A percentile compares a stretch with the other conserved stretches of the same genome.
Conservation (phyloP, 139 green algal species). For the Closterium sp. region DNA sequence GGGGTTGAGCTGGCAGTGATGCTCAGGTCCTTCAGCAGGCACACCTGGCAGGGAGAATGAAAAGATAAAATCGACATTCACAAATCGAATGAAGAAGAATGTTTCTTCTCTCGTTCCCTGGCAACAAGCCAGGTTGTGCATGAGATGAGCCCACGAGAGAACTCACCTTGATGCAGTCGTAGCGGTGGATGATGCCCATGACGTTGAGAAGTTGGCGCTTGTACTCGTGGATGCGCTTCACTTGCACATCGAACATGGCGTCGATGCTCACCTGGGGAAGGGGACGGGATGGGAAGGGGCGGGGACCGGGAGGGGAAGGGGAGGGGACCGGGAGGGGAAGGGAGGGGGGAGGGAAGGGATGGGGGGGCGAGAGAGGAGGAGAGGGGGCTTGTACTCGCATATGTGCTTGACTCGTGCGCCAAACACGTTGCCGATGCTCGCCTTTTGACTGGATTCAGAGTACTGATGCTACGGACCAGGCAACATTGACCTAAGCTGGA, state of each 20-base stretch:
- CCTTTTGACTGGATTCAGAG: neutral
- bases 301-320: too few relatives aligned
- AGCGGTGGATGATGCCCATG: slow-evolving; percentile 79
- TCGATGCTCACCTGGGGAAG: slow-evolving; percentile 33
- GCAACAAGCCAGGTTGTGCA: too few relatives aligned
- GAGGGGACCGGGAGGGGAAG: too few relatives aligned
- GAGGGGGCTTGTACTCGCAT: slow-evolving; percentile 92
- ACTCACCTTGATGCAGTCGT: slow-evolving; percentile 73
- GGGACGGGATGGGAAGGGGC: too few relatives aligned
- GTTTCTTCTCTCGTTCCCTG: too few relatives aligned
- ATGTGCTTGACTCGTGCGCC: slow-evolving; percentile 95
- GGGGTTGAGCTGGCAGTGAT: neutral
- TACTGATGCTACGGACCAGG: neutral
- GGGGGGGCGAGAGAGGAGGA: slow-evolving; percentile 53
- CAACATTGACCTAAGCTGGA: too few relatives aligned
- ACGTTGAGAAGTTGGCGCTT: slow-evolving; percentile 90
- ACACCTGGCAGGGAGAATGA: too few relatives aligned
- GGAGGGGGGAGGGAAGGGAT: too few relatives aligned
- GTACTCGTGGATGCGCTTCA: slow-evolving; percentile 95
- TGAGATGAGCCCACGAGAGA: too few relatives aligned
- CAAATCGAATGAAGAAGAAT: too few relatives aligned
- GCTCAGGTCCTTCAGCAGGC: neutral
- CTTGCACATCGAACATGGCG: slow-evolving; percentile 88
- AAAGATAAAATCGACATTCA: too few relatives aligned
- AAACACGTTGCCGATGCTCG: slow-evolving; percentile 66